Evolutionary conservation across 306 rosid genomes (phyloP).

Genomic region (Lathyrus oleraceus): DNA sequence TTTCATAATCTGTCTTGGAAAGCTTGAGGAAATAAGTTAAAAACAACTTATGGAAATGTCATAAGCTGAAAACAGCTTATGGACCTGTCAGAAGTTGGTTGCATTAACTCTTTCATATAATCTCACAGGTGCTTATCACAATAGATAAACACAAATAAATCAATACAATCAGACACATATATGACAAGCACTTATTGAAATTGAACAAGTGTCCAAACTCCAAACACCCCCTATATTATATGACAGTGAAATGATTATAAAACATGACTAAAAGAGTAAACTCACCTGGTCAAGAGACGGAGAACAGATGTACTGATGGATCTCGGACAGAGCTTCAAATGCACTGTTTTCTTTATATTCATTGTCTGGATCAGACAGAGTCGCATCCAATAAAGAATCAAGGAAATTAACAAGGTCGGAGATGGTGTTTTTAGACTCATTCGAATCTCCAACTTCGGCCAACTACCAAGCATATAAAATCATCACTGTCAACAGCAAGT

Average conservation of each 20-base stretch:
- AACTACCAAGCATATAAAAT: constrained; percentile 40
- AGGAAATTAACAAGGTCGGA: constrained; percentile 58
- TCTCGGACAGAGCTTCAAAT: constrained; percentile 52
- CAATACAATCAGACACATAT: too few species aligned
- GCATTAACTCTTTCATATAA: too few species aligned
- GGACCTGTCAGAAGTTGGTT: too few species aligned
- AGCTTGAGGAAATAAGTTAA: too few species aligned
- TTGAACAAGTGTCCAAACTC: neutral
- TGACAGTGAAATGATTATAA: neutral
- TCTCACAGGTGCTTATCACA: too few species aligned
- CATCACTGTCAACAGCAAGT: constrained; percentile 4
- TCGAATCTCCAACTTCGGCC: constrained; percentile 47
- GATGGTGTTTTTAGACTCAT: constrained; percentile 42
- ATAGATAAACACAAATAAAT: too few species aligned
- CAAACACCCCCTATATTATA: neutral
- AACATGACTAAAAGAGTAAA: constrained; percentile 12
- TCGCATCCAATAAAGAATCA: constrained; percentile 53
- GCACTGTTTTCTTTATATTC: constrained; percentile 46
- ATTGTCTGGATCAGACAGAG: constrained; percentile 50
- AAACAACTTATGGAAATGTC: too few species aligned
- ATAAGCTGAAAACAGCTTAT: too few species aligned
- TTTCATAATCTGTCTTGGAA: neutral
- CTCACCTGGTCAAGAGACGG: constrained; percentile 65
- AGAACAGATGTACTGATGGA: constrained; percentile 54
- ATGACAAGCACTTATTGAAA: neutral